A percentile compares a stretch with the other conserved stretches of the same genome.
These are phyloP conservation scores for Candolleomyces aberdarensis DNA, from an alignment of 768 basidiomycete genomes.

Conservation along the genomic window DNA sequence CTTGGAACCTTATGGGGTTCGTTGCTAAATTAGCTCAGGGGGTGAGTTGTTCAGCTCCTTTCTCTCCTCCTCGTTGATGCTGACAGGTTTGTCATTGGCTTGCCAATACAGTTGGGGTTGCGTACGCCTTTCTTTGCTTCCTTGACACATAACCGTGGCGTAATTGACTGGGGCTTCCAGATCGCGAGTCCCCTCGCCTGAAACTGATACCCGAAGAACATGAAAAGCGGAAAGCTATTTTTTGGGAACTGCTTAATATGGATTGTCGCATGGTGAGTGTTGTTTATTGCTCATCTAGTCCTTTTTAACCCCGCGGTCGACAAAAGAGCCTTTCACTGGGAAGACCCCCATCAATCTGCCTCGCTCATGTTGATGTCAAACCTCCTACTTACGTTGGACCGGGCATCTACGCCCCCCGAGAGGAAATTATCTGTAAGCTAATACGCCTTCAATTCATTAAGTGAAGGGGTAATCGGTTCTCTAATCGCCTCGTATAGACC, in stretches of 20 bases:
- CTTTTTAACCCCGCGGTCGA: neutral
- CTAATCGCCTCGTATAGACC: slow-evolving; percentile 40
- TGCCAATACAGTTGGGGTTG: slow-evolving; percentile 53
- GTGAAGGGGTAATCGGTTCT: neutral
- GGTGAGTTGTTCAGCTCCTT: slow-evolving; percentile 37
- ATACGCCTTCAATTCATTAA: slow-evolving; percentile 9
- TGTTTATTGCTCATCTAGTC: neutral
- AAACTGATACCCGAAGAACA: slow-evolving; percentile 71
- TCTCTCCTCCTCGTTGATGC: slow-evolving; percentile 9
- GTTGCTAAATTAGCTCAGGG: slow-evolving; percentile 71
- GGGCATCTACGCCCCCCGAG: slow-evolving; percentile 44
- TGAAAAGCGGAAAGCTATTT: slow-evolving; percentile 63
- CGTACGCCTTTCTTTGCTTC: slow-evolving; percentile 41
- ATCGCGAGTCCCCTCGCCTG: slow-evolving; percentile 59
- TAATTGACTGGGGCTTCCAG: slow-evolving; percentile 31
- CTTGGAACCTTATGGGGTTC: slow-evolving; percentile 76
- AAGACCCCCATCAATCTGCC: slow-evolving; percentile 64
- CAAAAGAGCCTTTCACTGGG: slow-evolving; percentile 65
- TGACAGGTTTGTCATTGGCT: neutral
- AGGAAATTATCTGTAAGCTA: slow-evolving; percentile 49
- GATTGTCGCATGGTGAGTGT: slow-evolving; percentile 60
- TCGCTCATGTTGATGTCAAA: slow-evolving; percentile 63
- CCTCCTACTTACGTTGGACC: slow-evolving; percentile 48
- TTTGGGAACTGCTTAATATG: slow-evolving; percentile 73
- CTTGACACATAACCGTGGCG: slow-evolving; percentile 9